Base-by-base conservation (phyloP, 2,329 filamentous ascomycete species). In the Herpomyces periplanetae region DNA sequence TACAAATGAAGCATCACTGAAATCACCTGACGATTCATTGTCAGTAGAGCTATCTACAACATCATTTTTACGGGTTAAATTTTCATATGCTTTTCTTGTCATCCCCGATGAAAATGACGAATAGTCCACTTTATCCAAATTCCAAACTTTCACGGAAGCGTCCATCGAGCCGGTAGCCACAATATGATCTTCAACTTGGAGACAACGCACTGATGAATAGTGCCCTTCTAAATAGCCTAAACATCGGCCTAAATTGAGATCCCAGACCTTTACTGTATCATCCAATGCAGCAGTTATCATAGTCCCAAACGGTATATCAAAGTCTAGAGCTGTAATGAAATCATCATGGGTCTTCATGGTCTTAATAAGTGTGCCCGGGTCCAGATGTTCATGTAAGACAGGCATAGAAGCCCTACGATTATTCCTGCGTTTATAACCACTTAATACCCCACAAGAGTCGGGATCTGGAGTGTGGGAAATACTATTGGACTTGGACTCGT, bases 401-500 rank as follows among this genome's bases (percentile, higher is more conserved):
- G 75, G 71, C 63, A 85, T 85, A 0, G 73, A 84, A 37, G 65
- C 69, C 25, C 62, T 52, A 21, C 61, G 49, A 24, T 51, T 49
- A 15, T 49, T 52, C 34, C 31, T 37, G 34, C 55, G 49, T 45
- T 49, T 4, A 47, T n/a, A n/a, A n/a, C n/a, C n/a, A 34, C 8
- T 8, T 15, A 8, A 8, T 22, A 18, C 13, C 21, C 5, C 13
- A 13, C 8, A 19, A 9, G 7, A 13, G 23, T 21, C 20, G 42
- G 39, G 25, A 45, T 44, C 26, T 47, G 40, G 10, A 45, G 43
- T 26, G 45, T 50, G 4, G 50, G 44, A n/a, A 44, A 41, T 0
- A 73, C 68, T 5, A 96, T 43, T 68, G 6, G 73, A 88, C 37
- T 88, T 69, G 3, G 80, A 88, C 80, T 91, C 91, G 43, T 91